Conservation (phyloP, 2,329 filamentous ascomycete genomes). For the Metarhizium humberi region DNA sequence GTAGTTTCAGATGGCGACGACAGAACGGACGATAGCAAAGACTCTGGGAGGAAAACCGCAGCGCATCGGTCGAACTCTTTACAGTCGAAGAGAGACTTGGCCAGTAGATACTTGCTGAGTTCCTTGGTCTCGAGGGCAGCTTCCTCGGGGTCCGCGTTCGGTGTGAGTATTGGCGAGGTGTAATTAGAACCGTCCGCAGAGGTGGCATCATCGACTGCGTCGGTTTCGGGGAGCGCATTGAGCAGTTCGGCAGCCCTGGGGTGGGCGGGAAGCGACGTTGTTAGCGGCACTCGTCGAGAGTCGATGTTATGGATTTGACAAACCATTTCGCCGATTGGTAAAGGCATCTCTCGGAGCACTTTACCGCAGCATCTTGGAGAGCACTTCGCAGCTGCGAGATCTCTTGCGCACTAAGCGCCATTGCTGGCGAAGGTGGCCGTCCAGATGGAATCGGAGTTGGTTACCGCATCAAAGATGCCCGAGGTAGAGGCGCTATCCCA, state of each 20-base stretch:
- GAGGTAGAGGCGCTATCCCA: neutral
- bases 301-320: neutral
- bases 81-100: conserved; percentile 91
- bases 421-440: conserved; percentile 14
- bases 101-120: conserved; percentile 74
- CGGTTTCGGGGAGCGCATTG: conserved; percentile 61
- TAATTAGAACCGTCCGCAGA: conserved; percentile 22
- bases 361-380: conserved; percentile 76
- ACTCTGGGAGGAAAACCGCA: conserved; percentile 75
- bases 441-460: neutral
- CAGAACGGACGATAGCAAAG: conserved; percentile 60
- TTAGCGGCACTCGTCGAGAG: neutral
- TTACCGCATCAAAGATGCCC: neutral
- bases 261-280: neutral
- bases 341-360: conserved; percentile 88
- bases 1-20: conserved; percentile 33
- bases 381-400: conserved; percentile 59
- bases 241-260: conserved; percentile 87
- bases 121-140: conserved; percentile 69
- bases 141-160: conserved; percentile 61
- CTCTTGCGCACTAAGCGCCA: conserved; percentile 48
- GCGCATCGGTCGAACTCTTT: conserved; percentile 92
- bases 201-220: conserved; percentile 37
- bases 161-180: conserved; percentile 38
- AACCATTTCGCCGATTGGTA: conserved; percentile 97